Evolutionary conservation across 768 basidiomycete species (phyloP).

Genomic region (Phylloporus scabripes): DNA sequence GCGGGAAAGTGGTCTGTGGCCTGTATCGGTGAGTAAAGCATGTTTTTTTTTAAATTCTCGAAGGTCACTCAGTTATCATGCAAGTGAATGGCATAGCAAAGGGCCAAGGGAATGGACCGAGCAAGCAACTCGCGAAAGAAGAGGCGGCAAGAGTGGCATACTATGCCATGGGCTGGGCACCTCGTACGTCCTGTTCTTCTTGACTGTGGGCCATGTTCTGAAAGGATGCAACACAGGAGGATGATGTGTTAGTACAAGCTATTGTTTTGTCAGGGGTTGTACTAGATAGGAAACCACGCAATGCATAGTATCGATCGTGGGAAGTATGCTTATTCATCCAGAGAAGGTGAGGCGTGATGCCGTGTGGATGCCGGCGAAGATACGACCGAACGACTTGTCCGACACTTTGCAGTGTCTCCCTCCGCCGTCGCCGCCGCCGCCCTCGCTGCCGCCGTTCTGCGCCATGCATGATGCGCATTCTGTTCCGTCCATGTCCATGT

Average conservation of each 20-base stretch:
- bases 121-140: slow-evolving; percentile 74
- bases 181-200: slow-evolving; percentile 27
- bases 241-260: slow-evolving; percentile 5
- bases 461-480: slow-evolving; percentile 27
- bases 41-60: background rate
- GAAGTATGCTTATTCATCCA: slow-evolving; percentile 25
- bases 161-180: slow-evolving; percentile 71
- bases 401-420: slow-evolving; percentile 15
- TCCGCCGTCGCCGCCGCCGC: background rate
- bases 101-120: slow-evolving; percentile 58
- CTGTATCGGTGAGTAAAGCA: slow-evolving; percentile 56
- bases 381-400: slow-evolving; percentile 15
- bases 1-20: slow-evolving; percentile 61
- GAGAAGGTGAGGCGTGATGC: slow-evolving; percentile 9
- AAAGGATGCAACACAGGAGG: slow-evolving; percentile 12
- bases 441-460: background rate
- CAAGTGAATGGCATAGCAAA: slow-evolving; percentile 67
- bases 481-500: slow-evolving; percentile 31
- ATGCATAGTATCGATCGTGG: slow-evolving; percentile 10
- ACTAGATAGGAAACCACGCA: slow-evolving; percentile 19
- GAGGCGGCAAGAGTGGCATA: slow-evolving; percentile 69
- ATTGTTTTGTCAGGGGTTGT: background rate
- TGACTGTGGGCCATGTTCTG: background rate
- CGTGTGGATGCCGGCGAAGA: slow-evolving; percentile 26
- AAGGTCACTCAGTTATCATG: slow-evolving; percentile 2